Percentiles rank a stretch among this genome's conserved stretches.
phyloP scores from a whole-genome alignment of 2,329 filamentous ascomycete genomes.

The Zalaria obscura region DNA sequence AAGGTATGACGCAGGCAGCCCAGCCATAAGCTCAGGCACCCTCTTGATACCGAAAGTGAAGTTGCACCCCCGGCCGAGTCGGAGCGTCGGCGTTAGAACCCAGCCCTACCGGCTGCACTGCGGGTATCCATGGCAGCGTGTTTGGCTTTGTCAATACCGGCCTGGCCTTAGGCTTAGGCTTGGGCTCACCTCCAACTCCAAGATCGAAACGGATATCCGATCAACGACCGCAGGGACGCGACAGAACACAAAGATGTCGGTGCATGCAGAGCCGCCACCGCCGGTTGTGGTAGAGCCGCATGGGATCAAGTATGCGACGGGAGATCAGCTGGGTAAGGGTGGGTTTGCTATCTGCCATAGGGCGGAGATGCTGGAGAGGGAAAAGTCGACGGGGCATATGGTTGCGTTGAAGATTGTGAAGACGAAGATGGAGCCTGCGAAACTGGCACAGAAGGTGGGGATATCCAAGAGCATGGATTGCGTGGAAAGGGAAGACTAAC shows the following conservation, averaged over 20 bases:
- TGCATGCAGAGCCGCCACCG: slow-evolving; percentile 37
- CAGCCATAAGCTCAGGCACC: too few relatives aligned
- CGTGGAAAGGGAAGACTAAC: slow-evolving; percentile 1
- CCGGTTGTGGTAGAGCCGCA: slow-evolving; percentile 52
- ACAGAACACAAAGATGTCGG: slow-evolving; percentile 16
- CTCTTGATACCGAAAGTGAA: too few relatives aligned
- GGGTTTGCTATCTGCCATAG: slow-evolving; percentile 74
- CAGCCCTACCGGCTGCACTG: too few relatives aligned
- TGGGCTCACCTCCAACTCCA: background rate
- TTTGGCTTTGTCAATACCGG: too few relatives aligned
- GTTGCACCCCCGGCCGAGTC: too few relatives aligned
- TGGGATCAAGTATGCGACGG: slow-evolving; percentile 60
- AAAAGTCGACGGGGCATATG: slow-evolving; percentile 45
- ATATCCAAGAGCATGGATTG: background rate
- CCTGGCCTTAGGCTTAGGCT: too few relatives aligned
- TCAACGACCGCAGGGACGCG: background rate
- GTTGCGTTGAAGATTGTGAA: slow-evolving; percentile 74
- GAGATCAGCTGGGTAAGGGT: slow-evolving; percentile 62
- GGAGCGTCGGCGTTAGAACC: too few relatives aligned
- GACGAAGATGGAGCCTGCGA: slow-evolving; percentile 62
- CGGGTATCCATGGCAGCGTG: too few relatives aligned
- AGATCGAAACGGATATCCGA: too few relatives aligned
- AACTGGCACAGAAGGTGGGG: slow-evolving; percentile 68
- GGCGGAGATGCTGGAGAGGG: slow-evolving; percentile 45
- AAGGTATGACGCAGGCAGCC: too few relatives aligned